Percentiles rank a stretch among this genome's conserved stretches.
These are phyloP conservation scores for Pochonia chlamydosporia DNA, from an alignment of 2,329 filamentous ascomycete species.

Conservation along the genomic window DNA sequence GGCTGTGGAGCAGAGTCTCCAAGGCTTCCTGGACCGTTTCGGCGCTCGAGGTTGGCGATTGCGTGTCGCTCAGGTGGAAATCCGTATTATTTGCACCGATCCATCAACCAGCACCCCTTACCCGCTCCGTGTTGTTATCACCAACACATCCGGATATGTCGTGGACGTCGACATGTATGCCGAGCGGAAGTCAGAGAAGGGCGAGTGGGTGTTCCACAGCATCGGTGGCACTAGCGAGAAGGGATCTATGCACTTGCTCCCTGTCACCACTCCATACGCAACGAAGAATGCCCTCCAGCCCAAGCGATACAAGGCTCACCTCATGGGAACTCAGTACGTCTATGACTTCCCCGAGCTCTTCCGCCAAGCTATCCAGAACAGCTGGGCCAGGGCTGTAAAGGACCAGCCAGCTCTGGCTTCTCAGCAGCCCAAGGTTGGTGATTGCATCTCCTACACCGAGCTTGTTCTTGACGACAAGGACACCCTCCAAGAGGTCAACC, in stretches of 20 bases:
- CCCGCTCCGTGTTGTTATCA: constrained; percentile 92
- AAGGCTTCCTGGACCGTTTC: constrained; percentile 93
- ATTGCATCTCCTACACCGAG: constrained; percentile 91
- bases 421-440: constrained; percentile 77
- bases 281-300: constrained; percentile 99
- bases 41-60: constrained; percentile 93
- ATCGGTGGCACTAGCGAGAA: constrained; percentile 94
- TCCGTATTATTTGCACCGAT: constrained; percentile 96
- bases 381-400: constrained; percentile 72
- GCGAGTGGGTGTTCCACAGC: constrained; percentile 97
- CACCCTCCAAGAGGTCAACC: constrained; percentile 85
- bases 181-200: constrained; percentile 96
- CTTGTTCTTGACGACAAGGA: constrained; percentile 92
- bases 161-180: constrained; percentile 97
- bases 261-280: constrained; percentile 86
- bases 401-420: constrained; percentile 68
- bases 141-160: constrained; percentile 96
- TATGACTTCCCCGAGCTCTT: constrained; percentile 99
- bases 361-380: constrained; percentile 95
- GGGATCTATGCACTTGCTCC: constrained; percentile 87
- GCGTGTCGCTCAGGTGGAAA: constrained; percentile 94
- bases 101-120: constrained; percentile 76
- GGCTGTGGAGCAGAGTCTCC: constrained; percentile 88
- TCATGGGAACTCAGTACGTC: constrained; percentile 99
- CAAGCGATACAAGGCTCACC: constrained; percentile 97